A percentile compares a stretch with the other conserved stretches of the same genome.
Evolutionary conservation across 352 stramenopile species (phyloP).

Genomic region (Saprolegnia parasitica): DNA sequence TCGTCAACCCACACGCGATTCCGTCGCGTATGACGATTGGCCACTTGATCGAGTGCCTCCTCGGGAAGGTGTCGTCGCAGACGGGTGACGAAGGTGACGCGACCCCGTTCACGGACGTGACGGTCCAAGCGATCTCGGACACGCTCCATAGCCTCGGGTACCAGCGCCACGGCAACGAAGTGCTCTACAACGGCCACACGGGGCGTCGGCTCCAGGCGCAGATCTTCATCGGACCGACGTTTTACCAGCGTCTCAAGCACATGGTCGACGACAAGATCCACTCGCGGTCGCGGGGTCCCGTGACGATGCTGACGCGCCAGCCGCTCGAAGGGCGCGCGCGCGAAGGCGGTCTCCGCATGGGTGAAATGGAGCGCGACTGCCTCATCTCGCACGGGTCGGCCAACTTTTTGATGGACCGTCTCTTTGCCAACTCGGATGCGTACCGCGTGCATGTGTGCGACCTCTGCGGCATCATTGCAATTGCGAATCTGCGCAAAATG

Average conservation of each 20-base stretch:
- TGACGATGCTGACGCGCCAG: conserved; percentile 98
- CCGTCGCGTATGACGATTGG: conserved; percentile 99
- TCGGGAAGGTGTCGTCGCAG: conserved; percentile 97
- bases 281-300: conserved; percentile 89
- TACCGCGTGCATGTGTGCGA: conserved; percentile 99
- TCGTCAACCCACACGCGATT: conserved; percentile 99
- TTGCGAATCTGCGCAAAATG: conserved; percentile 98
- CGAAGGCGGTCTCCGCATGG: conserved; percentile 99
- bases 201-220: conserved; percentile 92
- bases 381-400: conserved; percentile 98
- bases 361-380: conserved; percentile 99
- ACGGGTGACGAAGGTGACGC: conserved; percentile 97
- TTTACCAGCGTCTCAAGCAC: conserved; percentile 99
- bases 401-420: conserved; percentile 98
- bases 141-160: conserved; percentile 95
- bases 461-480: conserved; percentile 98
- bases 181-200: conserved; percentile 99
- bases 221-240: conserved; percentile 99
- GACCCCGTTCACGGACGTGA: conserved; percentile 98
- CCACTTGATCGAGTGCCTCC: conserved; percentile 99
- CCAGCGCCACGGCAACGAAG: conserved; percentile 98
- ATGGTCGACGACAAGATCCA: conserved; percentile 99
- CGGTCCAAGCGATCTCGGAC: conserved; percentile 96
- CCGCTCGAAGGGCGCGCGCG: conserved; percentile 97
- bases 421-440: conserved; percentile 99